Evolutionary conservation across 495 filamentous ascomycete genomes (phyloP).

Genomic region (Penicillium arizonense): DNA sequence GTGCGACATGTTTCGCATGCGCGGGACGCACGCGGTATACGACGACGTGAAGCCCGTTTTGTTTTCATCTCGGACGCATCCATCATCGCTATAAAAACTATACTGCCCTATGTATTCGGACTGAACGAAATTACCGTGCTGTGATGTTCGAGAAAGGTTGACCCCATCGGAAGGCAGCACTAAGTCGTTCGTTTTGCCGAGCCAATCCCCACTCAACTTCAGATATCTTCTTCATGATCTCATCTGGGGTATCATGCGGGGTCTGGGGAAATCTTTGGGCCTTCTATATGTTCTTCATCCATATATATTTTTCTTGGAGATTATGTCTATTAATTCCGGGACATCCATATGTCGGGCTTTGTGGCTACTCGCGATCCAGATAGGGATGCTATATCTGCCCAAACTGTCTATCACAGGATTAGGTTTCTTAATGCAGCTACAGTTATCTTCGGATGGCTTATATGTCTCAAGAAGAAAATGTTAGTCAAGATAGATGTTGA

Average conservation of each 20-base stretch:
- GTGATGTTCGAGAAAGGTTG: neutral
- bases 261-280: neutral
- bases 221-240: neutral
- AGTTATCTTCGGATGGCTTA: no score
- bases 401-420: no score
- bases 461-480: no score
- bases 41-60: conserved; percentile 11
- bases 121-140: neutral
- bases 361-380: conserved; percentile 2
- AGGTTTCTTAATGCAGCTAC: no score
- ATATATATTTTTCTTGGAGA: no score
- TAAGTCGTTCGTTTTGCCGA: neutral
- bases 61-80: neutral
- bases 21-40: conserved; percentile 27
- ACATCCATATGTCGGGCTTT: neutral
- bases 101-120: no score
- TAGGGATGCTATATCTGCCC: no score
- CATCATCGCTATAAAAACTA: neutral
- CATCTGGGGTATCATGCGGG: neutral
- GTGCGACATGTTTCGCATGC: conserved; percentile 26
- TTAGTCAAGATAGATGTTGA: no score
- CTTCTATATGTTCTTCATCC: neutral
- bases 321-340: no score
- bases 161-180: neutral
- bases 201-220: neutral